Base-by-base conservation (phyloP, 1,284 basidiomycete genomes). In the Pseudomicrostroma phylloplanum region DNA sequence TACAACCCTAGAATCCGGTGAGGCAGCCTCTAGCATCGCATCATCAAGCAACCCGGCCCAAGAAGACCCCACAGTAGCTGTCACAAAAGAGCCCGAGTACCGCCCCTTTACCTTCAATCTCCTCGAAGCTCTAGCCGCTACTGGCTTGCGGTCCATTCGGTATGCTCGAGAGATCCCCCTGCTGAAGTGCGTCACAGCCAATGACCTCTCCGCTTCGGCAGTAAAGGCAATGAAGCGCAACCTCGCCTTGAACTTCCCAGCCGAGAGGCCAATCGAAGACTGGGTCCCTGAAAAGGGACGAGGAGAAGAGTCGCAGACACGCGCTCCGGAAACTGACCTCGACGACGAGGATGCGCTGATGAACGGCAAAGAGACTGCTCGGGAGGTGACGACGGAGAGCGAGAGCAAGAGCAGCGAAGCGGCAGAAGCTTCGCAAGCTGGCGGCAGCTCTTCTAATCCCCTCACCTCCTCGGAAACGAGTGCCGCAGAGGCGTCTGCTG, bases 121-220 rank as follows among this genome's bases (percentile, higher is more conserved):
- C 13, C 83, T 99, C n/a, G 94, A 99, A 80, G 92, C 93, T 0
- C 86, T 99, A 19, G 92, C 91, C 17, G 94, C 94, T 0, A 98
- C 96, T 0, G 94, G 94, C 25, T 84, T 99, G 25, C 88, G 94
- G 12, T 90, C 92, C 2, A 97, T 99, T 67, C 89, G 94, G 39
- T 98, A 98, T 78, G 94, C 94, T 0, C 93, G 96, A 73, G 94
- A 99, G 81, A 93, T 99, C 11, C 92, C 94, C 0, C 84, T 89
- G 43, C 85, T 93, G 66, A 90, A 87, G 89, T 93, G 65, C 61
- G 87, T 99, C 39, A 86, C 96, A 68, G 94, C 96, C 11, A 98
- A 98, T 78, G 94, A 98, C 80, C 80, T 96, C 6, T 93, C 89
- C 0, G 83, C 88, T 0, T 84, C 87, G 1, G 96, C 94, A 0